Evolutionary conservation across 257 asterid genomes (phyloP), one percentile per base, ranked within the genome.

Genomic region (Solanum chaucha): DNA sequence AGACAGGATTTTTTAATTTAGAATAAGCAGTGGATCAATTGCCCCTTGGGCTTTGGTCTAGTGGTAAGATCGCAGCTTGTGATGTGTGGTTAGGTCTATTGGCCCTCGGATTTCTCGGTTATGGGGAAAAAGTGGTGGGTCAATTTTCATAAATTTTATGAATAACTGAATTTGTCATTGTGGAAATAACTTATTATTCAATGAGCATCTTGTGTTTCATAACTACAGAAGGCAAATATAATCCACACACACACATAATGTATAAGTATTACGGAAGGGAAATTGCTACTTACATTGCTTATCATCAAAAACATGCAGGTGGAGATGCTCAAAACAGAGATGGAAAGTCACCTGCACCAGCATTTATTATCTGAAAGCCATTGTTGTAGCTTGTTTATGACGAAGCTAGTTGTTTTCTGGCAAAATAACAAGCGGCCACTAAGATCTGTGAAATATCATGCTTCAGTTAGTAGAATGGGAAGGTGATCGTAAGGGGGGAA

Each of bases 361-460:
- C 75, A 86, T 82, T 95, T 90, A 73, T 93, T 83, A 87, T 95
- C 89, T 94, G 86, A 90, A 86, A 86, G 89, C 10, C 34, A 9
- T 9, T 78, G 84, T 14, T 46, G n/a, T 28, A 48, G 44, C 19
- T 81, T 48, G 68, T 10, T 48, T 5, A 48, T 48, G 44, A 48
- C 20, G 85, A 48, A 48, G 26, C 44, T 48, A 46, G 20, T 10
- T 38, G 59, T 75, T 81, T 81, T 5, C 38, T 44, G 40, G 26
- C 10, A 78, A 44, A 44, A 78, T 78, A 78, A 78, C 84, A 78
- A 44, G 11, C 20, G 3, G 65, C 65, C 36, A 2, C 84, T 78
- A 2, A 44, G 65, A 44, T 44, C 2, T 78, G 85, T 3, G 28
- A 30, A 48, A 17, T 80, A 30, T 81, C 28, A 28, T 17, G 28